Conservation (phyloP, 306 rosid genomes). For the Vigna hirtella region DNA sequence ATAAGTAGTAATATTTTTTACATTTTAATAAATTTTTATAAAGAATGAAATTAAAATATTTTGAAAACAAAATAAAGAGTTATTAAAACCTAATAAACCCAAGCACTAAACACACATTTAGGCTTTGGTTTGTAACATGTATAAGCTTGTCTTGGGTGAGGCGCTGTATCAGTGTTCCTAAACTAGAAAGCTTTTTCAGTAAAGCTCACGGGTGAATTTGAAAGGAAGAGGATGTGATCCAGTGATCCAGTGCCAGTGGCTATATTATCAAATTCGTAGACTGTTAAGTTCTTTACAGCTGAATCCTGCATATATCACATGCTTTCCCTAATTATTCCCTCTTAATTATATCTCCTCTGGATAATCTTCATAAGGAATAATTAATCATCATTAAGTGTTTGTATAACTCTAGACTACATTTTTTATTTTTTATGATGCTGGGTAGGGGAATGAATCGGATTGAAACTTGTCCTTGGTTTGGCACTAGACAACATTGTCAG, state of each 20-base stretch:
- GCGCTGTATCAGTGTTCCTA: constrained; percentile 40
- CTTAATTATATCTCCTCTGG: constrained; percentile 31
- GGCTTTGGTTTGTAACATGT: neutral
- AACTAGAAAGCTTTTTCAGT: constrained; percentile 38
- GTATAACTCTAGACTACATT: neutral
- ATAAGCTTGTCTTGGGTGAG: constrained; percentile 43
- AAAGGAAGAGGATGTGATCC: constrained; percentile 45
- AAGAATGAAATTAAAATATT: too few relatives aligned
- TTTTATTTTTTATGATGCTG: constrained; percentile 21
- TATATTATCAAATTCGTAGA: constrained; percentile 30
- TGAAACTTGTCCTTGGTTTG: constrained; percentile 39
- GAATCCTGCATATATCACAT: constrained; percentile 34
- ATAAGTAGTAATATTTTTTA: too few relatives aligned
- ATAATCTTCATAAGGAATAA: neutral
- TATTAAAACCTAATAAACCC: too few relatives aligned
- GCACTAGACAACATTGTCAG: constrained; percentile 46
- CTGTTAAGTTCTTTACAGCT: constrained; percentile 29
- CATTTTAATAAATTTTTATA: too few relatives aligned
- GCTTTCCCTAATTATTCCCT: constrained; percentile 38
- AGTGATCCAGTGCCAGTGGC: constrained; percentile 21
- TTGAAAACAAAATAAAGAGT: too few relatives aligned
- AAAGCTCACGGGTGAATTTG: constrained; percentile 43
- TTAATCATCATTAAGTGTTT: neutral
- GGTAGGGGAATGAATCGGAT: constrained; percentile 14
- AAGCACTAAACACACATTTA: too few relatives aligned